Evolutionary conservation across 192 early-diverging fungal species (phyloP).

Genomic region (Dissophora ornata): DNA sequence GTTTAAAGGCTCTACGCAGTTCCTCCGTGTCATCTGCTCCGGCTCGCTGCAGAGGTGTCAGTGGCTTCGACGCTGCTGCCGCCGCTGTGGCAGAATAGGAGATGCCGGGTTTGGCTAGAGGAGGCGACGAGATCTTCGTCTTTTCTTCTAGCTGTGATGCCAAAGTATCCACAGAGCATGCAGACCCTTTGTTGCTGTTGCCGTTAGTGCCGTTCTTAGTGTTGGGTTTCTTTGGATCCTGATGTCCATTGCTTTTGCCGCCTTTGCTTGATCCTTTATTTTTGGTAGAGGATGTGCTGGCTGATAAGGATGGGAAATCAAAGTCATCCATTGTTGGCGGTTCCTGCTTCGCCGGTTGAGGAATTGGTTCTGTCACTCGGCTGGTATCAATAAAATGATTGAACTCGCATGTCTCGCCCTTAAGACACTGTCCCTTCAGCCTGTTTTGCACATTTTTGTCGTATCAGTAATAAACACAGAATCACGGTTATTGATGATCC

Average conservation of each 20-base stretch:
- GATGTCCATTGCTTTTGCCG: constrained; percentile 12
- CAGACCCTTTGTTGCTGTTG: neutral
- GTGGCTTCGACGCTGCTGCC: constrained; percentile 52
- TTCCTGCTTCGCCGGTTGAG: constrained; percentile 25
- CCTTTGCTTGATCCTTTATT: constrained; percentile 12
- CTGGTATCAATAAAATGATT: constrained; percentile 58
- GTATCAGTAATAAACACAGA: neutral
- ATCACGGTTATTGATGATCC: too few relatives aligned
- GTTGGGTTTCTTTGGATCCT: constrained; percentile 10
- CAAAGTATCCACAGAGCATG: constrained; percentile 14
- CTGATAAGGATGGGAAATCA: constrained; percentile 47
- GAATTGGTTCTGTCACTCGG: constrained; percentile 5
- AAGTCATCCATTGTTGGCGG: constrained; percentile 44
- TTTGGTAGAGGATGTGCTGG: constrained; percentile 12
- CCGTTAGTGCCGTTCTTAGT: neutral
- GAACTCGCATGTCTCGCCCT: constrained; percentile 65
- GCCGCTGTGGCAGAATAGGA: constrained; percentile 48
- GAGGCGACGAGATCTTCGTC: constrained; percentile 26
- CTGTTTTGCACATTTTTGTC: too few relatives aligned
- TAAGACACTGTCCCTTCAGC: constrained; percentile 64
- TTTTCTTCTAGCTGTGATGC: constrained; percentile 33
- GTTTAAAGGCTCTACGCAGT: constrained; percentile 11
- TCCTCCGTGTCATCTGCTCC: constrained; percentile 6
- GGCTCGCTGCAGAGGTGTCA: constrained; percentile 21
- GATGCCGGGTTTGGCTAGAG: constrained; percentile 7